Base-by-base conservation (phyloP, 495 filamentous ascomycete species). In the Chaetomium cochliodes region DNA sequence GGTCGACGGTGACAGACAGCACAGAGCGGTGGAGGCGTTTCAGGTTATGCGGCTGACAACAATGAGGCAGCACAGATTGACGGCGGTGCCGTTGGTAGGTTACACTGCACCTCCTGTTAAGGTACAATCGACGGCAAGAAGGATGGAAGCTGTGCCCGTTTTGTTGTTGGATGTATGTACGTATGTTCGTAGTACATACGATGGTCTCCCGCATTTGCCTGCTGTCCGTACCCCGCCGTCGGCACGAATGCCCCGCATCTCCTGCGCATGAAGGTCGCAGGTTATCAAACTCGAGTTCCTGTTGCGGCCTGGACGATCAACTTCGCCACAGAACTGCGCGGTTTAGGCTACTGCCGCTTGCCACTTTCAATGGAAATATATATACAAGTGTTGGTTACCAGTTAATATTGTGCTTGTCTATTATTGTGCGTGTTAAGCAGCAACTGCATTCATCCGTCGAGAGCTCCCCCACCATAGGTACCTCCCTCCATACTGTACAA, bases 11-110 rank as follows among this genome's bases (percentile, higher is more conserved):
- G 62, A 30, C 15, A 16, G 62, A 30, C 15, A 16, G 41, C 61
- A 55, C 41, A 44, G 11, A 25, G 7, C 7, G n/a, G 42, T n/a
- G 26, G 55, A 46, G 55, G 22, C 37, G 62, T 64, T 64, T 64
- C 62, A 64, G 62, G 62, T 64, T 42, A 58, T 58, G 62, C 62
- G 51, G n/a, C 28, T 42, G 44, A 44, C 42, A 12, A 12, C n/a
- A 42, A 16, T 15, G 13, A 20, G 20, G 46, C n/a, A 20, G 20
- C 20, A n/a, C 8, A 23, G n/a, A n/a, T 4, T 50, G n/a, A n/a
- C 46, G n/a, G 8, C 46, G 33, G 9, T 8, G 33, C 33, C 33
- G 33, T 37, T 11, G 33, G 33, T 12, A 12, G 6, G 33, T 37
- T 37, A 37, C 33, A 37, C n/a, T 30, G 28, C 28, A 30, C 28